Percentiles rank a stretch among this genome's conserved stretches.
Evolutionary conservation across 2,329 filamentous ascomycete species (phyloP).

Genomic region (Fusarium torreyae): DNA sequence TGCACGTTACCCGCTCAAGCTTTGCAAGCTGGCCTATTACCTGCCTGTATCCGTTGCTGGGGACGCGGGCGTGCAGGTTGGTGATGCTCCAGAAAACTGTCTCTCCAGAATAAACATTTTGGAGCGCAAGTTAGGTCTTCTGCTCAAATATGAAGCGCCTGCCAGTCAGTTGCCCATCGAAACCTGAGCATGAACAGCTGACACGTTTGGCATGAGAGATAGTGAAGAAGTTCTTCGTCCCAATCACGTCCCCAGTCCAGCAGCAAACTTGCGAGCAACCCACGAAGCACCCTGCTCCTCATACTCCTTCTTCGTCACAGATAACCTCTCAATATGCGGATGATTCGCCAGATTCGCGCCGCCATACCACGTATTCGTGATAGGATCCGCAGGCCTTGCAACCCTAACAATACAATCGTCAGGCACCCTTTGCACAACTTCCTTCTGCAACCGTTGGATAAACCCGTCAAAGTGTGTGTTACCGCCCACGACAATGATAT

Average conservation of each 20-base stretch:
- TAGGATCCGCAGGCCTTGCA: conserved; percentile 77
- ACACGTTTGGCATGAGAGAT: not conserved
- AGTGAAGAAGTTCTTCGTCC: fast-evolving
- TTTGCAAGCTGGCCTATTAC: not conserved
- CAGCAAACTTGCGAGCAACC: conserved; percentile 79
- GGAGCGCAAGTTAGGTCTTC: too few relatives aligned
- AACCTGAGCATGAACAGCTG: not conserved
- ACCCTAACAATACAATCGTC: conserved; percentile 85
- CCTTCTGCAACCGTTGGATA: conserved; percentile 81
- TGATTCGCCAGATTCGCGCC: conserved; percentile 84
- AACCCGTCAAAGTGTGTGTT: conserved; percentile 87
- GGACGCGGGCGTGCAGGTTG: not conserved
- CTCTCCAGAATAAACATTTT: not conserved
- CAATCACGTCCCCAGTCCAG: conserved; percentile 44
- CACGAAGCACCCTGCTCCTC: conserved; percentile 85
- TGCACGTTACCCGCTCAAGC: conserved; percentile 1
- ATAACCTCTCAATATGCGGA: conserved; percentile 74
- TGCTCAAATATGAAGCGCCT: too few relatives aligned
- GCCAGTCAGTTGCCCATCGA: not conserved
- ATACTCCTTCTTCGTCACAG: conserved; percentile 92
- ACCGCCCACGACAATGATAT: conserved; percentile 90
- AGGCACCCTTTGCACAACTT: conserved; percentile 79
- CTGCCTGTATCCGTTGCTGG: not conserved
- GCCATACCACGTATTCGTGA: conserved; percentile 88
- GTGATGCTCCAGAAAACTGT: too few relatives aligned